Percentiles rank a stretch among this genome's conserved stretches.
Conservation (phyloP, 2,329 filamentous ascomycete species). For the Phaeophleospora eucalypticola region DNA sequence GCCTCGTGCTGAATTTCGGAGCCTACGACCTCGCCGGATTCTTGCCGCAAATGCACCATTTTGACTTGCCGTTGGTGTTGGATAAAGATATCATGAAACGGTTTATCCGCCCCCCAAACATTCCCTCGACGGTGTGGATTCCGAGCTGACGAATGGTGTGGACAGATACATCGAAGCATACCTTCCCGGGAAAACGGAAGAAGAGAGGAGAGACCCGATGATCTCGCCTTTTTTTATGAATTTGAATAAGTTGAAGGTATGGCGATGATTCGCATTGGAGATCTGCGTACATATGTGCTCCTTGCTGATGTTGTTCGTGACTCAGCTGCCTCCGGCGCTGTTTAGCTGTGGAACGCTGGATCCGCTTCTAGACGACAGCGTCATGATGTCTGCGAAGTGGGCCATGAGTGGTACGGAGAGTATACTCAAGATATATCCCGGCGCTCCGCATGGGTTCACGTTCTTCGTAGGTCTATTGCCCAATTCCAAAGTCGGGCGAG, state of each 20-base stretch:
- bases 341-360: conserved; percentile 55
- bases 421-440: conserved; percentile 37
- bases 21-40: conserved; percentile 47
- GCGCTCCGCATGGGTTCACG: conserved; percentile 53
- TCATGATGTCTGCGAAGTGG: conserved; percentile 55
- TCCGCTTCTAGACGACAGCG: conserved; percentile 49
- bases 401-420: conserved; percentile 47
- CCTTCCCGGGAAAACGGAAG: conserved; percentile 40
- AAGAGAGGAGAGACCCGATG: conserved; percentile 41
- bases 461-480: conserved; percentile 27
- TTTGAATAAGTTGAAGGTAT: conserved; percentile 28
- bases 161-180: conserved; percentile 44
- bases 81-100: conserved; percentile 44
- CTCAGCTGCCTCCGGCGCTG: conserved; percentile 49
- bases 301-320: conserved; percentile 16
- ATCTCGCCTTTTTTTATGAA: conserved; percentile 52
- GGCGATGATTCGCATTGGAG: neutral
- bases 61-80: conserved; percentile 42
- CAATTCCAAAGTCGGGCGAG: neutral
- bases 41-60: conserved; percentile 40
- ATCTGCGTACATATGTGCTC: neutral
- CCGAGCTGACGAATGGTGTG: conserved; percentile 4
- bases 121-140: conserved; percentile 3
- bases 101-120: conserved; percentile 18
- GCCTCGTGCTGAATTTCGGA: conserved; percentile 52